phyloP scores from a whole-genome alignment of 2,329 filamentous ascomycete genomes.

The Dothistroma septosporum region DNA sequence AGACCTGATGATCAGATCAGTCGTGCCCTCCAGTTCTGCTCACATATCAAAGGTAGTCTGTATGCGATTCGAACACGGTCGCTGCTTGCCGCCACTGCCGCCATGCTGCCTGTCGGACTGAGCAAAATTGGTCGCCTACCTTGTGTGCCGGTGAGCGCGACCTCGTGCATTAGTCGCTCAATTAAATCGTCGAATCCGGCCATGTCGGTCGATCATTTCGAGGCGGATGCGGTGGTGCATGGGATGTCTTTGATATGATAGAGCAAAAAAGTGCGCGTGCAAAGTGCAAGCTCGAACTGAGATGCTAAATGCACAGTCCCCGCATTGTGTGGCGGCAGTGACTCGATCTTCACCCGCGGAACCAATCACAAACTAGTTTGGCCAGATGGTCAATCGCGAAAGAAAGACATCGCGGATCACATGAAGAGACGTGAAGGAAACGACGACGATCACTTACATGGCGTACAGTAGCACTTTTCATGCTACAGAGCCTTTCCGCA shows the following conservation, averaged over 20 bases:
- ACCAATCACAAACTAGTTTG: background rate
- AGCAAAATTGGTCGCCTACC: slow-evolving; percentile 44
- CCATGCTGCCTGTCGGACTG: background rate
- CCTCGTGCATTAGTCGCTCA: slow-evolving; percentile 55
- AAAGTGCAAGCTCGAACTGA: background rate
- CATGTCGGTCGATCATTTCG: slow-evolving; percentile 19
- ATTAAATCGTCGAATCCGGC: slow-evolving; percentile 54
- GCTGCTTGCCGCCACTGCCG: background rate
- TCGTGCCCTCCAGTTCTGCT: background rate
- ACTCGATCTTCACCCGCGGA: background rate
- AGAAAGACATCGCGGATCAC: background rate
- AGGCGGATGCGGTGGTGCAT: background rate
- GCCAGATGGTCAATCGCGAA: background rate
- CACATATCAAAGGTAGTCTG: background rate
- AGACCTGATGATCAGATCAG: slow-evolving; percentile 33
- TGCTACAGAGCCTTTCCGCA: background rate
- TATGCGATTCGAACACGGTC: slow-evolving; percentile 10
- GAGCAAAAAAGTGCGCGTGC: background rate
- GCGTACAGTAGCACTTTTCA: background rate
- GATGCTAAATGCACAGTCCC: background rate
- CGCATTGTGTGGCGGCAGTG: background rate
- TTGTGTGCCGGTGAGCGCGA: slow-evolving; percentile 55
- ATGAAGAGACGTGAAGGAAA: background rate
- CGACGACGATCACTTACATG: background rate
- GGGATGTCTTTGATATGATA: background rate